phyloP scores from a whole-genome alignment of 768 basidiomycete genomes.

The Amanita brunnescens region DNA sequence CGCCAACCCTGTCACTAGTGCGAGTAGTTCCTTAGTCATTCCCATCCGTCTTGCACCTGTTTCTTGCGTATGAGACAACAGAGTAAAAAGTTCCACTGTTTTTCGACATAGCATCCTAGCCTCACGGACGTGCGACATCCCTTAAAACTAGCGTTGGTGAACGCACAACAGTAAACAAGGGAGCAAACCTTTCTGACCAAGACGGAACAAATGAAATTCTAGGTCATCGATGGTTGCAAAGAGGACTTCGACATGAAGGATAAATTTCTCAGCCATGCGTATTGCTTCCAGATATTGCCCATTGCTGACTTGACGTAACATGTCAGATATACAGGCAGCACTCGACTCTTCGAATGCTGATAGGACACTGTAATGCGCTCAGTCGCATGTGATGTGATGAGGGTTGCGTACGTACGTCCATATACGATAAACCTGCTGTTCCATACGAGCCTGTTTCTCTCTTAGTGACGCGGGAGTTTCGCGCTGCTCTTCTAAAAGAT shows the following conservation, averaged over 20 bases:
- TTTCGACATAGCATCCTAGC: slow-evolving; percentile 98
- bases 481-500: slow-evolving; percentile 67
- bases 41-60: slow-evolving; percentile 85
- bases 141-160: slow-evolving; percentile 28
- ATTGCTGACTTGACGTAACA: slow-evolving; percentile 95
- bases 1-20: slow-evolving; percentile 96
- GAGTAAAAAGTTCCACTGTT: slow-evolving; percentile 95
- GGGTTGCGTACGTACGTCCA: slow-evolving; percentile 74
- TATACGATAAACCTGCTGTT: slow-evolving; percentile 95
- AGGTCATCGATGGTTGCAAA: slow-evolving; percentile 97
- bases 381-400: slow-evolving; percentile 4
- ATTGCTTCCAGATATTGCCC: slow-evolving; percentile 95
- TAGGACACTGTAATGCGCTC: slow-evolving; percentile 52
- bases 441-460: slow-evolving; percentile 90
- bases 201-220: slow-evolving; percentile 74
- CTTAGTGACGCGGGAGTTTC: slow-evolving; percentile 76
- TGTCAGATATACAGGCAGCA: slow-evolving; percentile 97
- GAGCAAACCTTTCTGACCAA: slow-evolving; percentile 75
- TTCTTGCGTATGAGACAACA: slow-evolving; percentile 93
- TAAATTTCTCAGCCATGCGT: slow-evolving; percentile 97
- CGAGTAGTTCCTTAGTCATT: slow-evolving; percentile 95
- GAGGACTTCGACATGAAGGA: slow-evolving; percentile 94
- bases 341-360: slow-evolving; percentile 99
- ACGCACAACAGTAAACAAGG: not conserved
- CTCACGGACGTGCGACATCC: slow-evolving; percentile 97